phyloP scores from a whole-genome alignment of 768 basidiomycete genomes.

The Naganishia vaughanmartiniae region DNA sequence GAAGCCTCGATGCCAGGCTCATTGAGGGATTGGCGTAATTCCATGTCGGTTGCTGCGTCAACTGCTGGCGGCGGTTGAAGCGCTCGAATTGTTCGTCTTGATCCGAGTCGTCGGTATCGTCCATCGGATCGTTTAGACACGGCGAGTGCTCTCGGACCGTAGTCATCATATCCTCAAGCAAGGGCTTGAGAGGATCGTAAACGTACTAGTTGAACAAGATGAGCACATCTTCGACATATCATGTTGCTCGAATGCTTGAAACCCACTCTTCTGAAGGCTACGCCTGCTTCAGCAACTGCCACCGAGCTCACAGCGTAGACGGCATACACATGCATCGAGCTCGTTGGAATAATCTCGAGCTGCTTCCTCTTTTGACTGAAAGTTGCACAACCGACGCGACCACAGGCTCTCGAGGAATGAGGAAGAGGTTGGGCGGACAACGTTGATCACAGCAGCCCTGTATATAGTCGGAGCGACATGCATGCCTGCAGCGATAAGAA shows the following conservation, averaged over 20 bases:
- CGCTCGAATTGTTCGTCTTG: neutral
- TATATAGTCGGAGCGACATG: neutral
- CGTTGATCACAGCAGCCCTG: neutral
- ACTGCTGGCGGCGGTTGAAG: neutral
- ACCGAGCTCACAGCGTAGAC: conserved; percentile 11
- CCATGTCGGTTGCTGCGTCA: neutral
- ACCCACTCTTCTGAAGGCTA: conserved; percentile 23
- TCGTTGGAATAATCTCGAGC: neutral
- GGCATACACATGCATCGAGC: conserved; percentile 1
- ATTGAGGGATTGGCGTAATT: neutral
- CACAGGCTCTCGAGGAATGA: neutral
- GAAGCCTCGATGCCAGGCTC: neutral
- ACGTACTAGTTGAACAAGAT: neutral
- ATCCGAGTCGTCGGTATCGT: neutral
- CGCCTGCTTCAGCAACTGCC: conserved; percentile 10
- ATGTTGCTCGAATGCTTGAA: neutral
- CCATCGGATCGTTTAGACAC: conserved; percentile 17
- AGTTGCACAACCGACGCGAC: neutral
- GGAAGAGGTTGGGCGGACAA: neutral
- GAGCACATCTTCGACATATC: neutral
- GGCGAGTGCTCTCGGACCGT: neutral
- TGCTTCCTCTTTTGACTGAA: neutral
- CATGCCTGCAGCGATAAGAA: neutral
- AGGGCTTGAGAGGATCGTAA: conserved; percentile 27
- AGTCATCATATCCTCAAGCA: conserved; percentile 21